Evolutionary conservation across 83 land plant species (phyloP), one percentile per base, ranked within the genome.

Genomic region (Picea abies): DNA sequence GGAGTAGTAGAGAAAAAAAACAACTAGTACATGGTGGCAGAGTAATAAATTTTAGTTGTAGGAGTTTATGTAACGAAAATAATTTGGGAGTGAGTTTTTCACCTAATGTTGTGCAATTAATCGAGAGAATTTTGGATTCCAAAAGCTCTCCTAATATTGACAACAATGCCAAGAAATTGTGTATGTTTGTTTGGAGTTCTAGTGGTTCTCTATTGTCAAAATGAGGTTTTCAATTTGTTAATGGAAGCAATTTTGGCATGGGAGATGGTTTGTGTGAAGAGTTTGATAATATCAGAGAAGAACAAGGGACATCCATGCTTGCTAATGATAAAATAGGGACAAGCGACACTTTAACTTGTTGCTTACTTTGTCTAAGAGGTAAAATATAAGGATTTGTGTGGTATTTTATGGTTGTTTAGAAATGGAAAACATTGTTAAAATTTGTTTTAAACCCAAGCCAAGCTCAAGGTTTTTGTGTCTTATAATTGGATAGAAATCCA

Each of bases 131-230:
- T 73, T 56, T 56, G 20, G 77, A 73, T 73, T 73, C 77, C 58
- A 44, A 25, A 72, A 72, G 23, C 10, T 69, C 72, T 69, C 72
- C 72, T 69, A 69, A 69, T 35, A 35, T 35, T 35, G 84, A n/a
- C 23, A 90, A 81, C 4, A 86, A 79, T 11, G 90, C 87, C 1
- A 91, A 91, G 86, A 93, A 94, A 58, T 69, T 92, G 66, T 93
- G 92, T 49, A 94, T 94, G 96, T 94, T 94, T 81, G 94, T 94
- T 23, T 92, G 96, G 96, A 94, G 94, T 63, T 90, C 94, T 9
- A 94, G 90, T 44, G 91, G 95, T 56, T 94, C 96, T 9, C 96
- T 94, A 6, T 94, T 92, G 62, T 92, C 94, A 3, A 92, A 92
- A 58, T 90, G 90, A 5, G 94, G 92, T 35, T 73, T 89, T 77